A percentile compares a stretch with the other conserved stretches of the same genome.
phyloP scores from a whole-genome alignment of 2,329 filamentous ascomycete species.

The Xylariales sp. region DNA sequence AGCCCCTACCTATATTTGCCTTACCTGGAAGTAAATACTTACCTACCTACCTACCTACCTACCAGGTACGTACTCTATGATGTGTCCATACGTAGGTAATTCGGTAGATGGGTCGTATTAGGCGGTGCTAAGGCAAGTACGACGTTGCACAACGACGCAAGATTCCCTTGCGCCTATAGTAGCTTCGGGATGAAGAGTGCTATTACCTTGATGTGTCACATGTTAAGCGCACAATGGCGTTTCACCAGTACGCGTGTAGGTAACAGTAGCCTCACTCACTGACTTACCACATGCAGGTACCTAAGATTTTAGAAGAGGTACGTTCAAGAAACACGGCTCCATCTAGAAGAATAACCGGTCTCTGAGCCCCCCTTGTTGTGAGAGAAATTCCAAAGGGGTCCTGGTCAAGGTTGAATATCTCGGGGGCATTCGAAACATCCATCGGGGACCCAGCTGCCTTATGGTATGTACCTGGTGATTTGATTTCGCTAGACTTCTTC shows the following conservation, averaged over 20 bases:
- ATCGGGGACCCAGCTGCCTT: neutral
- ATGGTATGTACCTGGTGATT: too few relatives aligned
- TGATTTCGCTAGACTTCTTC: neutral
- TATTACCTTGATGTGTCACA: neutral
- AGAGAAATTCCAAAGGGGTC: neutral
- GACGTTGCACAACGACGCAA: constrained; percentile 14
- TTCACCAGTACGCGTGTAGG: neutral
- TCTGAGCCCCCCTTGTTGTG: neutral
- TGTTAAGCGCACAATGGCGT: neutral
- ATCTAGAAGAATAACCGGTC: neutral
- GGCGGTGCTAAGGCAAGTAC: constrained; percentile 16
- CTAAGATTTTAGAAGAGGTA: neutral
- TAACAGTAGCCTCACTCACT: neutral
- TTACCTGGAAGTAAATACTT: too few relatives aligned
- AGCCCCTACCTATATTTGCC: too few relatives aligned
- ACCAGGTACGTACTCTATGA: too few relatives aligned
- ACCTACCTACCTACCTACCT: too few relatives aligned
- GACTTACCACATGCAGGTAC: neutral
- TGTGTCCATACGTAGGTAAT: neutral
- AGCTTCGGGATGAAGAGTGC: neutral
- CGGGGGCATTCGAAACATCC: neutral
- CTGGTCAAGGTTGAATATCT: neutral
- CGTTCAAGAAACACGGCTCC: neutral
- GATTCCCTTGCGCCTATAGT: constrained; percentile 1
- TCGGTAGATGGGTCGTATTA: neutral